Conservation (phyloP, 768 basidiomycete species). For the Hygrophorus pudorinus region DNA sequence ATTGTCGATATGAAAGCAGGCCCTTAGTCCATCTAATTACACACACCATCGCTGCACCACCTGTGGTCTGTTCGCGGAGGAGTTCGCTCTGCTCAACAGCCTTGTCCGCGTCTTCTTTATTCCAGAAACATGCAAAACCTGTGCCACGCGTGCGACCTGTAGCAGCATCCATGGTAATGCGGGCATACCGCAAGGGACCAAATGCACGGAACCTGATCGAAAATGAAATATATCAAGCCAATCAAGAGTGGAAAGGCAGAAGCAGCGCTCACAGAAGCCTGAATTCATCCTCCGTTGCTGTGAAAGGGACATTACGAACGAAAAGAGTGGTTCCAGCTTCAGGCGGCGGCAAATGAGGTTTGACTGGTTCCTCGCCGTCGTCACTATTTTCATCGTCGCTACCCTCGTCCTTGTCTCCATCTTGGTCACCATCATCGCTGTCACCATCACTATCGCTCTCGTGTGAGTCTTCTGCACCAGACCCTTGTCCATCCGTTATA, state of each 20-base stretch:
- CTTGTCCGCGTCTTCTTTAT: slow-evolving; percentile 78
- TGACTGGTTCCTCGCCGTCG: slow-evolving; percentile 35
- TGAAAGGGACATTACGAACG: slow-evolving; percentile 87
- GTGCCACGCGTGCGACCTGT: slow-evolving; percentile 89
- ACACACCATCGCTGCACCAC: slow-evolving; percentile 23
- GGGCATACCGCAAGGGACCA: slow-evolving; percentile 87
- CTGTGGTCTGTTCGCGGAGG: slow-evolving; percentile 54
- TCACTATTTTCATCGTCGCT: slow-evolving; percentile 23
- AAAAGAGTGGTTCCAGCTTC: slow-evolving; percentile 90
- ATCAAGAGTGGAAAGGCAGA: background rate
- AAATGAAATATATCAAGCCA: slow-evolving; percentile 4
- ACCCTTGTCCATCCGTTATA: too few species aligned
- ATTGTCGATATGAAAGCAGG: background rate
- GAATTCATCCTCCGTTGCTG: slow-evolving; percentile 89
- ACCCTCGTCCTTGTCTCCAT: slow-evolving; percentile 29
- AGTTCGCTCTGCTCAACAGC: slow-evolving; percentile 75
- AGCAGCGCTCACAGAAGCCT: slow-evolving; percentile 57
- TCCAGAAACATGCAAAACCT: slow-evolving; percentile 97
- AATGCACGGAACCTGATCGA: slow-evolving; percentile 73
- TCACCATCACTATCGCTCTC: slow-evolving; percentile 18
- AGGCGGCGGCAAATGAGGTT: slow-evolving; percentile 69
- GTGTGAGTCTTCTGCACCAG: too few species aligned
- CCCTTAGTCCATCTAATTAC: background rate
- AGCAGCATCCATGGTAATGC: slow-evolving; percentile 75
- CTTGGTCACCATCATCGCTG: slow-evolving; percentile 27